Base-by-base conservation (phyloP, 1,284 basidiomycete genomes). In the Pterula multifida region DNA sequence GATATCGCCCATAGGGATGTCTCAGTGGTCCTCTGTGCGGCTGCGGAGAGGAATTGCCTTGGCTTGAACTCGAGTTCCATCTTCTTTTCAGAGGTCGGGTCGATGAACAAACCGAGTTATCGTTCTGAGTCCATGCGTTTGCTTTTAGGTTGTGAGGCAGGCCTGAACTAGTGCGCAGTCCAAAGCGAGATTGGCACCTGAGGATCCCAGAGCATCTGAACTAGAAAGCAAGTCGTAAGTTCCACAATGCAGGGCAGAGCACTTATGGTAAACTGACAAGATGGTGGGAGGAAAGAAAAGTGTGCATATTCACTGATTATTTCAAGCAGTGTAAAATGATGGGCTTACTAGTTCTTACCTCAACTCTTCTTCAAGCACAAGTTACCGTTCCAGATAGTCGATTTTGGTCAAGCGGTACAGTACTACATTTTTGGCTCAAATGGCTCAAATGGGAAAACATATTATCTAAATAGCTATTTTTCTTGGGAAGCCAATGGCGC, bases 1-100 rank as follows among this genome's bases (percentile, higher is more conserved):
- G 63, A 52, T 66, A 62, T 47, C 64, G 53, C 24, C 58, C 53
- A 49, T 55, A 49, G 21, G 53, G 47, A 48, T 51, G 46, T 24
- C 11, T 17, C 46, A 11, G 17, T 24, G 17, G 46, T 26, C 25
- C 24, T 9, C 17, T 11, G 12, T 3, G 46, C 46, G 46, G 46
- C 9, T 9, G 6, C 28, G 6, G 28, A 6, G 28, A 32, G 6
- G 6, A 15, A 6, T 6, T 6, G 15, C 6, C 6, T 6, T 32
- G 6, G 15, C 28, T 32, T 32, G 28, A 32, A 32, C 15, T 32
- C 6, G 28, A 32, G 28, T 32, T 32, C 28, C 28, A 32, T 32
- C 28, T 6, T 32, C 28, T 6, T 32, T 32, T 32, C 28, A 32
- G 15, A 15, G 28, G 15, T 6, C 28, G 28, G 28, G 6, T 32